Evolutionary conservation across 2,329 filamentous ascomycete genomes (phyloP), one percentile per base, ranked within the genome.

Genomic region (Nothopassalora personata): DNA sequence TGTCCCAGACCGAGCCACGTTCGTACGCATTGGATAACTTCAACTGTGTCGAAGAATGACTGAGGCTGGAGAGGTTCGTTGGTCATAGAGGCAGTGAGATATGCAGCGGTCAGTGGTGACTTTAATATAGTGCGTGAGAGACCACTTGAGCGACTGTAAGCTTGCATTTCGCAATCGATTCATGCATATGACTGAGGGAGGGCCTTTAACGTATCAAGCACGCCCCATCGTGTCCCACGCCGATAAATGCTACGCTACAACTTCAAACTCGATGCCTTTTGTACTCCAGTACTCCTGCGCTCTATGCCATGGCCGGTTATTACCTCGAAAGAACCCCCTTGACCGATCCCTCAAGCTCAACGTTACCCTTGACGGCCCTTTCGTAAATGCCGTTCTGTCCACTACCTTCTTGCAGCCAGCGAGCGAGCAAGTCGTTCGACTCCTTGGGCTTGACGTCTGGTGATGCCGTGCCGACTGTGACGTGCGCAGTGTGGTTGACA

Each of bases 381-480:
- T 86, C 84, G 45, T 74, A 75, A 57, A 86, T 83, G 0, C 81
- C 83, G 4, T 73, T 80, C 6, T 73, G 76, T 2, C 70, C 81
- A 69, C 73, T 79, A 0, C 85, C 85, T 53, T 76, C 73, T 62
- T 87, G 80, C 61, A 94, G 71, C 93, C 93, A 97, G 60, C 80
- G 79, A 63, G 80, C 80, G 59, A 99, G 74, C 70, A 99, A 67
- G 60, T 90, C 86, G 71, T 99, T 99, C 76, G 92, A 96, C 79
- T 99, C 93, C 75, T 89, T 92, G 0, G 94, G 93, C 77, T 97
- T 97, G 68, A 97, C 84, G 7, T 80, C 74, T 50, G 80, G 75
- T 64, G 86, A 83, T 9, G 86, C 84, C 0, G 94, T 99, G 19
- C 94, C 94, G 7, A 97, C 81, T 0, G 94, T 99, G 60, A 99